Conservation (phyloP, 257 asterid genomes). For the Anisodus acutangulus region DNA sequence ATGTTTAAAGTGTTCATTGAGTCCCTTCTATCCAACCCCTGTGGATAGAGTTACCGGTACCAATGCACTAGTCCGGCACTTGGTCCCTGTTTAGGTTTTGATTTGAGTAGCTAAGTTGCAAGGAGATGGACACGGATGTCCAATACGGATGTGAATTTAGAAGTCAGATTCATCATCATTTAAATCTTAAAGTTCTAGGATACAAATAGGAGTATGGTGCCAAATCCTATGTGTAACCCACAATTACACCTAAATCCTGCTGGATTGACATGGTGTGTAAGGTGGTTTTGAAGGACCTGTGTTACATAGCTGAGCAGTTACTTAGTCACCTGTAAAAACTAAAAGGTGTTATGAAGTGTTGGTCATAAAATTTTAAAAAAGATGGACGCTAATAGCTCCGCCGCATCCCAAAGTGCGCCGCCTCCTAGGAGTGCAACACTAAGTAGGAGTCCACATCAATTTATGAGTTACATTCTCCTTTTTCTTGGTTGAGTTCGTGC, state of each 20-base stretch:
- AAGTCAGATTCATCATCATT: conserved; percentile 14
- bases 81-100: conserved; percentile 10
- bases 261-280: conserved; percentile 14
- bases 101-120: conserved; percentile 18
- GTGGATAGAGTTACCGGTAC: background rate
- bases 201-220: background rate
- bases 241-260: conserved; percentile 15
- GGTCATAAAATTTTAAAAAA: background rate
- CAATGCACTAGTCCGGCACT: background rate
- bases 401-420: background rate
- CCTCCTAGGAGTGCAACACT: background rate
- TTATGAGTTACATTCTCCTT: conserved; percentile 17
- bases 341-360: background rate
- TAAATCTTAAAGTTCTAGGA: conserved; percentile 3
- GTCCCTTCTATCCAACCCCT: background rate
- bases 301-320: background rate
- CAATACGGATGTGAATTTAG: background rate
- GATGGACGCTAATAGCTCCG: background rate
- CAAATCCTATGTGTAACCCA: conserved; percentile 12
- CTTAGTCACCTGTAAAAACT: background rate
- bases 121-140: background rate
- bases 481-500: background rate
- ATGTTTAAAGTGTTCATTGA: background rate
- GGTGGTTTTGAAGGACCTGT: background rate
- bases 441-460: background rate